Conservation (phyloP, 2,329 filamentous ascomycete genomes). For the Claviceps sp. region DNA sequence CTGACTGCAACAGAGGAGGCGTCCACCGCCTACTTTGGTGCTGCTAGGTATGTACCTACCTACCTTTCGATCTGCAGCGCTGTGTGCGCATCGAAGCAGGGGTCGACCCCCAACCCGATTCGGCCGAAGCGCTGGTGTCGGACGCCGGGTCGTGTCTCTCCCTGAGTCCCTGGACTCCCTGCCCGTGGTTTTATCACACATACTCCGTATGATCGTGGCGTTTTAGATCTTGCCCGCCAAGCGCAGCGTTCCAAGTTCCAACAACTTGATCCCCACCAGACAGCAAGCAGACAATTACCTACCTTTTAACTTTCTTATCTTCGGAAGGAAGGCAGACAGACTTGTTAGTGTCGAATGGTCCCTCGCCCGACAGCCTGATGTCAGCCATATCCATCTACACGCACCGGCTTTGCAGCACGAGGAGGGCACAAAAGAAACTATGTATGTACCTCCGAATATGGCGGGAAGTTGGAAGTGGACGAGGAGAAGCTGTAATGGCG, state of each 20-base stretch:
- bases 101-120: conserved; percentile 3
- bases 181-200: background rate
- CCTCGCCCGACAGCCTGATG: background rate
- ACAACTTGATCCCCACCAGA: background rate
- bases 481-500: background rate
- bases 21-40: no score
- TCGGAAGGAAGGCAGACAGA: background rate
- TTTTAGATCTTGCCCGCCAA: background rate
- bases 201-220: background rate
- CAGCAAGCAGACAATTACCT: no score
- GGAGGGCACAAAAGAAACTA: background rate
- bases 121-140: conserved; percentile 5
- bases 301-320: no score
- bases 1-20: no score
- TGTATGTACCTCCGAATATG: background rate
- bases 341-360: background rate
- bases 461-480: background rate
- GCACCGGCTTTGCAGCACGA: background rate
- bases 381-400: background rate
- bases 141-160: background rate
- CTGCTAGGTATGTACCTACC: background rate
- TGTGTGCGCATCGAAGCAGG: conserved; percentile 1
- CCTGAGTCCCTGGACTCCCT: background rate
- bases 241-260: background rate
- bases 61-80: background rate